These are phyloP conservation scores for Gryganskiella cystojenkinii DNA, from an alignment of 192 early-diverging fungal species.

Conservation along the genomic window DNA sequence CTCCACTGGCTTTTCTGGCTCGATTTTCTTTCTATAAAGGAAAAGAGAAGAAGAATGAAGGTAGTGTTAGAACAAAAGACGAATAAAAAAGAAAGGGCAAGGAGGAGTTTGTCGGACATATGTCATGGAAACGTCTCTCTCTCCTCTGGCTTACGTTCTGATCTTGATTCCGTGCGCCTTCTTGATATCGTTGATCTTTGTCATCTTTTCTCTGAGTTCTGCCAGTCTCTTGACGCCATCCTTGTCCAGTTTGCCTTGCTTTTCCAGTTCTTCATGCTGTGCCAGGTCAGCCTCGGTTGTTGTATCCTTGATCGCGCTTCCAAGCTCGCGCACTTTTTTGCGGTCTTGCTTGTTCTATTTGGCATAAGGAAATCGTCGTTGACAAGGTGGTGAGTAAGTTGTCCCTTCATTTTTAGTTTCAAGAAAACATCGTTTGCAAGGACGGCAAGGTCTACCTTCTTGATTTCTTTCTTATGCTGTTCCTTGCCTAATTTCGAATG, in stretches of 20 bases:
- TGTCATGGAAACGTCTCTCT: background rate
- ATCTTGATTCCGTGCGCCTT: slow-evolving; percentile 52
- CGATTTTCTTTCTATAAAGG: slow-evolving; percentile 27
- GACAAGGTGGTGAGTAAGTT: too few relatives aligned
- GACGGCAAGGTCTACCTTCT: slow-evolving; percentile 22
- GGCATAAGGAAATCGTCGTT: background rate
- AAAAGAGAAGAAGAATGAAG: background rate
- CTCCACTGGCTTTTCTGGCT: slow-evolving; percentile 19
- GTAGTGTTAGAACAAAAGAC: background rate
- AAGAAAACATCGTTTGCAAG: background rate
- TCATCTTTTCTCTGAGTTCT: slow-evolving; percentile 33
- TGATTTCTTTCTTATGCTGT: slow-evolving; percentile 48
- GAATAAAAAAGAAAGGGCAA: background rate
- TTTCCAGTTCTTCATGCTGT: slow-evolving; percentile 42
- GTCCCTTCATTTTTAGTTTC: too few relatives aligned
- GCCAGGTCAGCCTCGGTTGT: slow-evolving; percentile 37
- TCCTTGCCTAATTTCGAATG: slow-evolving; percentile 43
- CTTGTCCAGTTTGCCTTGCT: slow-evolving; percentile 40
- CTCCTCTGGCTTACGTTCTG: slow-evolving; percentile 36
- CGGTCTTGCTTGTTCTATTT: slow-evolving; percentile 49
- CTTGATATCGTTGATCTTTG: slow-evolving; percentile 42
- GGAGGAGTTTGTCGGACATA: background rate
- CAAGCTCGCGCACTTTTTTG: slow-evolving; percentile 45
- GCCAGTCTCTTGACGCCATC: slow-evolving; percentile 34
- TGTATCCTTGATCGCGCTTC: slow-evolving; percentile 34